phyloP scores from a whole-genome alignment of 306 rosid species.

The Begonia fuchsioides region DNA sequence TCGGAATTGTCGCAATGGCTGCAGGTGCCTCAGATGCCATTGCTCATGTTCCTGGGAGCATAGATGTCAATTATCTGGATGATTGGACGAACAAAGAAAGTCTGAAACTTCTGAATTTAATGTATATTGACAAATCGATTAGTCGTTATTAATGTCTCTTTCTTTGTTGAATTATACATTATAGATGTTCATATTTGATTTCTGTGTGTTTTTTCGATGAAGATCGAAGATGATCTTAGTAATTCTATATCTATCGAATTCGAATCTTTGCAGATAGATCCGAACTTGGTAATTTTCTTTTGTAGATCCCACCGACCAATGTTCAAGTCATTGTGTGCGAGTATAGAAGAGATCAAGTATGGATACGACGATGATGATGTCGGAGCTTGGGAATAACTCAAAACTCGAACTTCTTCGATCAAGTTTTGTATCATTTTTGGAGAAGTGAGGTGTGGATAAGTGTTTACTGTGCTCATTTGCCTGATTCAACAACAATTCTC shows the following conservation, averaged over 20 bases:
- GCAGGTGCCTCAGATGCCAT: conserved; percentile 66
- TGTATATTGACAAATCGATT: conserved; percentile 16
- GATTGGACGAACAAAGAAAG: conserved; percentile 37
- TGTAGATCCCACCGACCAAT: conserved; percentile 76
- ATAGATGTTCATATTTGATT: not conserved
- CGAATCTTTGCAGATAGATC: too few species aligned
- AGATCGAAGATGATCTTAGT: not conserved
- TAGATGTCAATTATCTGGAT: conserved; percentile 41
- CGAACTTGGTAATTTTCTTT: not conserved
- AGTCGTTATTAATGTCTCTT: not conserved
- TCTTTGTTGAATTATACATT: too few species aligned
- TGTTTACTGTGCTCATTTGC: too few species aligned
- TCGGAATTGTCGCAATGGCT: conserved; percentile 14
- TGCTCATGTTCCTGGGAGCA: conserved; percentile 55
- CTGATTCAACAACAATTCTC: too few species aligned
- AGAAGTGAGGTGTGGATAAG: too few species aligned
- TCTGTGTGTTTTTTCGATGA: not conserved
- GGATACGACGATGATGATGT: conserved; percentile 6
- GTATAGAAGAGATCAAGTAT: conserved; percentile 44
- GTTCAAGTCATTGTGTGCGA: conserved; percentile 78
- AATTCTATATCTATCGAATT: too few species aligned
- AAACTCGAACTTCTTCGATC: too few species aligned
- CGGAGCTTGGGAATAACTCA: too few species aligned
- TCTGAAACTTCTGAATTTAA: conserved; percentile 64
- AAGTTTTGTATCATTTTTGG: too few species aligned